A percentile compares a stretch with the other conserved stretches of the same genome.
These are phyloP conservation scores for Candida ponderosae DNA, from an alignment of 805 yeast species.

Conservation along the genomic window DNA sequence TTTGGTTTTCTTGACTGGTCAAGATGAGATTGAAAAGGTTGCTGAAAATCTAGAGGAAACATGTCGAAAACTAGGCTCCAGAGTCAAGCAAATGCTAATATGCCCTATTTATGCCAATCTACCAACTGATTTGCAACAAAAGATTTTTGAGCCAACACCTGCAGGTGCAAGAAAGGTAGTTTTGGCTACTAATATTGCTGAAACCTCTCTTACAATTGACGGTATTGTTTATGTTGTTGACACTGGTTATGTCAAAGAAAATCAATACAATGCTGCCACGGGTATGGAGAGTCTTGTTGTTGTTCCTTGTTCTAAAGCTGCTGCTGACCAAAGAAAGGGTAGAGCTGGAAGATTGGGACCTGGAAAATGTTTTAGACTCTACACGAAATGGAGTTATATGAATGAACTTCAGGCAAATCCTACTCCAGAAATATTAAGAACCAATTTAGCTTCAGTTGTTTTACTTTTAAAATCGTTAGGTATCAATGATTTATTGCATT, in stretches of 20 bases:
- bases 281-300: constrained; percentile 87
- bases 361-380: constrained; percentile 87
- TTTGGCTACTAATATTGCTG: constrained; percentile 94
- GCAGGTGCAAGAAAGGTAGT: constrained; percentile 74
- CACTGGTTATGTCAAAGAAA: constrained; percentile 91
- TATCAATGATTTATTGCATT: constrained; percentile 68
- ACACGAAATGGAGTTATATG: constrained; percentile 74
- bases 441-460: constrained; percentile 71
- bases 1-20: constrained; percentile 88
- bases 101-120: constrained; percentile 89
- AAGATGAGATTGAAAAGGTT: constrained; percentile 86
- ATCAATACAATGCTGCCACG: constrained; percentile 76
- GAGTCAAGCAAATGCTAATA: constrained; percentile 48
- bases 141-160: constrained; percentile 86
- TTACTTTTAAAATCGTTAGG: constrained; percentile 77
- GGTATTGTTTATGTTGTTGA: constrained; percentile 94
- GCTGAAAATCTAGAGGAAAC: constrained; percentile 69
- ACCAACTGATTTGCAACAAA: constrained; percentile 75
- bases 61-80: constrained; percentile 46
- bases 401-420: constrained; percentile 75
- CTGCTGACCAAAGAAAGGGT: constrained; percentile 95
- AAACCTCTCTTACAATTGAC: constrained; percentile 91
- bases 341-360: constrained; percentile 98
- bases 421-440: constrained; percentile 87
- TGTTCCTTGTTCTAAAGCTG: constrained; percentile 86